phyloP scores from a whole-genome alignment of 106 monocot genomes.

The Vanilla planifolia region DNA sequence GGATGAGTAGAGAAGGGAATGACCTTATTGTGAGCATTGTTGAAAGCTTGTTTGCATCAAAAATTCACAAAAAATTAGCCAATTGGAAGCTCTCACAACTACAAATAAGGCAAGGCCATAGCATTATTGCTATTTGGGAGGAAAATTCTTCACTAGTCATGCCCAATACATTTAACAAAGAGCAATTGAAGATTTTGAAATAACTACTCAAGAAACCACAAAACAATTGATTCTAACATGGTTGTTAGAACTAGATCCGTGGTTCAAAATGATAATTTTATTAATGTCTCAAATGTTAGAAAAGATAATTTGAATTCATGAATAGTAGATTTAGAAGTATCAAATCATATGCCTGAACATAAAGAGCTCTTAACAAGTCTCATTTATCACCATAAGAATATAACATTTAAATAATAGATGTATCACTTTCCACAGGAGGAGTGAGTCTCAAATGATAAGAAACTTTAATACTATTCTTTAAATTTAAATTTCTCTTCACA shows the following conservation, averaged over 20 bases:
- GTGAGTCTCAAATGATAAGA: not conserved
- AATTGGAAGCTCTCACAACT: not conserved
- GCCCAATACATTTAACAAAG: not conserved
- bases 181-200: not conserved
- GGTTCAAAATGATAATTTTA: not conserved
- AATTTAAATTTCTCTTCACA: not conserved
- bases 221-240: not conserved
- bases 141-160: not conserved
- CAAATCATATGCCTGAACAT: not conserved
- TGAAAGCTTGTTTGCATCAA: not conserved
- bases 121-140: not conserved
- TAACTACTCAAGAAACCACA: not conserved
- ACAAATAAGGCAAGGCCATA: not conserved
- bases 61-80: too few species aligned
- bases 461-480: not conserved
- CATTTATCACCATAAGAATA: not conserved
- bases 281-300: not conserved
- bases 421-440: too few species aligned
- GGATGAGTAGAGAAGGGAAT: not conserved
- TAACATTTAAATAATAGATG: not conserved
- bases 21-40: not conserved
- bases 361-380: not conserved
- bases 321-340: not conserved
- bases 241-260: not conserved
- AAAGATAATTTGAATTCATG: not conserved